A percentile compares a stretch with the other conserved stretches of the same genome.
Conservation (phyloP, 2,329 filamentous ascomycete species). For the Cercospora sojina region DNA sequence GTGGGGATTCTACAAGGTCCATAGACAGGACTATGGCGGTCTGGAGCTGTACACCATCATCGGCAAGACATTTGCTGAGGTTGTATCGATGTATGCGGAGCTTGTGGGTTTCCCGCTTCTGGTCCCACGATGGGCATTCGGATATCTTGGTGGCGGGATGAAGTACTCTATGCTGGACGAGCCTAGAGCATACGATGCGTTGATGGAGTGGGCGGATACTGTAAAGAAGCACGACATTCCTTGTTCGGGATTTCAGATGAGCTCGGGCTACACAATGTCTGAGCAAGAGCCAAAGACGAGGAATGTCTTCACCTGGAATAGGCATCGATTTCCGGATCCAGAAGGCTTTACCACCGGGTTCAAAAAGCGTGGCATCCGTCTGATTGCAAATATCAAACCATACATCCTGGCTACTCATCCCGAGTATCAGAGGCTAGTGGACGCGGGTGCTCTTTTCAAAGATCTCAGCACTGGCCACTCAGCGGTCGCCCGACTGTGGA, state of each 20-base stretch:
- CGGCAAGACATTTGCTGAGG: conserved; percentile 64
- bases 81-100: conserved; percentile 65
- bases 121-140: conserved; percentile 70
- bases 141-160: conserved; percentile 68
- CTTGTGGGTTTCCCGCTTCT: conserved; percentile 67
- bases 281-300: conserved; percentile 66
- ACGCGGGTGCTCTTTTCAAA: conserved; percentile 61
- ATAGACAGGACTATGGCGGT: conserved; percentile 69
- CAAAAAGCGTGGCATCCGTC: conserved; percentile 63
- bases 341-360: conserved; percentile 62
- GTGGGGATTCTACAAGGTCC: conserved; percentile 73
- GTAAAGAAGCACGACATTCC: conserved; percentile 66
- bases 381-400: conserved; percentile 72
- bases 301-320: conserved; percentile 72
- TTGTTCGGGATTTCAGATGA: conserved; percentile 71
- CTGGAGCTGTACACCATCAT: conserved; percentile 70
- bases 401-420: conserved; percentile 68
- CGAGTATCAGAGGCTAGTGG: conserved; percentile 61
- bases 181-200: conserved; percentile 55
- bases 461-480: conserved; percentile 50
- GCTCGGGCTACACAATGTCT: conserved; percentile 68
- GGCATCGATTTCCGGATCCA: conserved; percentile 67
- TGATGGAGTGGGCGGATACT: conserved; percentile 62
- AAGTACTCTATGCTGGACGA: conserved; percentile 60
- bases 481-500: conserved; percentile 66